A percentile compares a stretch with the other conserved stretches of the same genome.
phyloP scores from a whole-genome alignment of 2,329 filamentous ascomycete species.

The Exophiala viscosa region DNA sequence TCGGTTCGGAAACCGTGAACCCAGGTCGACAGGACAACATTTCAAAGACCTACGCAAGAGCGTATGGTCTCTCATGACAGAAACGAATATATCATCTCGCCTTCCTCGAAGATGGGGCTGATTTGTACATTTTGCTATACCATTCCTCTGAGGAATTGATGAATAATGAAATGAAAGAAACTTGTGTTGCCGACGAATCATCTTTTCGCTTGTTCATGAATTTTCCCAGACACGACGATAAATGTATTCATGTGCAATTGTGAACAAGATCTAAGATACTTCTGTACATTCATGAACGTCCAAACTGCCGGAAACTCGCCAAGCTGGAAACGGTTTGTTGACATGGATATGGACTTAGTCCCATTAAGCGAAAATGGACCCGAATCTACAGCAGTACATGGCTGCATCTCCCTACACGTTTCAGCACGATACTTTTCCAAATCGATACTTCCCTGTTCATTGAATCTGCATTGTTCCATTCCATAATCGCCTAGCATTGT shows the following conservation, averaged over 20 bases:
- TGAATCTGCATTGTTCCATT: constrained; percentile 11
- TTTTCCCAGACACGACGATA: neutral
- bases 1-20: constrained; percentile 5
- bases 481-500: constrained; percentile 5
- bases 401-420: neutral
- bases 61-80: constrained; percentile 2
- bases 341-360: neutral
- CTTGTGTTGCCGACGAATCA: neutral
- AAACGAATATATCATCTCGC: constrained; percentile 1
- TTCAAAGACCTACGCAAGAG: constrained; percentile 4
- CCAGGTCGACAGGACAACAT: constrained; percentile 17
- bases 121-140: constrained; percentile 14
- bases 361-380: constrained; percentile 10
- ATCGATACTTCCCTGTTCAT: no score
- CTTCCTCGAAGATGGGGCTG: neutral
- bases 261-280: no score
- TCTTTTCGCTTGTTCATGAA: neutral
- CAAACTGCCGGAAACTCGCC: neutral
- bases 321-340: neutral
- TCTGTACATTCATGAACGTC: no score
- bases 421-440: neutral
- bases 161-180: constrained; percentile 12
- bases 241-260: neutral
- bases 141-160: constrained; percentile 17
- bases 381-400: neutral